Base-by-base conservation (phyloP, 1,284 basidiomycete genomes). In the Spongispora temasekensis region DNA sequence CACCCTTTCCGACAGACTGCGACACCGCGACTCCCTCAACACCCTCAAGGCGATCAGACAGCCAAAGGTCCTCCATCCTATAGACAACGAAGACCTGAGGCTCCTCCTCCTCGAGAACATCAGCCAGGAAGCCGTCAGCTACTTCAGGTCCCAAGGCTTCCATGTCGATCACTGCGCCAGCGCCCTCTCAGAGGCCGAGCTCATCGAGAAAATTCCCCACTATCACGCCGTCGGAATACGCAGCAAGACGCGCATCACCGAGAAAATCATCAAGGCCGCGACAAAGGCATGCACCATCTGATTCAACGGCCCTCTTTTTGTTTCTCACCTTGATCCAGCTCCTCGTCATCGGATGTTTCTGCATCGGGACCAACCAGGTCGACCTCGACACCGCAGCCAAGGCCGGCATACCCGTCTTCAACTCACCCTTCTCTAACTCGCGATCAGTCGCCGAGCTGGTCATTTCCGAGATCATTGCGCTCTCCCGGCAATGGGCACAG, bases 401-500 rank as follows among this genome's bases (percentile, higher is more conserved):
- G 61, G 89, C 91, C 60, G 97, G 97, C 68, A 93, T 99, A 66
- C 94, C 96, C 40, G 97, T 99, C 58, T 99, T 99, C 86, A 99
- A 99, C 79, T 99, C 97, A 15, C 97, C 97, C 34, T 99, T 99
- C 81, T 97, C 97, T 76, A 99, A 99, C 81, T 99, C 97, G 46
- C 94, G 97, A 65, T 98, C 97, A 0, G 97, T 99, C 56, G 97
- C 97, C 53, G 97, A 99, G 80, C 89, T 99, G 54, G 97, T 99
- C 75, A 90, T 99, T 75, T 86, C 89, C 63, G 97, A 99, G 78
- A 83, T 98, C 71, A 89, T 99, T 70, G 90, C 90, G 7, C 89
- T 99, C 64, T 97, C 97, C 15, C 91, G 97, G 44, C 97, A 99
- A 76, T 86, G 98, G 66, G 88, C 91, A 67, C 94, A 99, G 77